phyloP scores from a whole-genome alignment of 768 basidiomycete genomes.

The Hemileccinum impolitum region DNA sequence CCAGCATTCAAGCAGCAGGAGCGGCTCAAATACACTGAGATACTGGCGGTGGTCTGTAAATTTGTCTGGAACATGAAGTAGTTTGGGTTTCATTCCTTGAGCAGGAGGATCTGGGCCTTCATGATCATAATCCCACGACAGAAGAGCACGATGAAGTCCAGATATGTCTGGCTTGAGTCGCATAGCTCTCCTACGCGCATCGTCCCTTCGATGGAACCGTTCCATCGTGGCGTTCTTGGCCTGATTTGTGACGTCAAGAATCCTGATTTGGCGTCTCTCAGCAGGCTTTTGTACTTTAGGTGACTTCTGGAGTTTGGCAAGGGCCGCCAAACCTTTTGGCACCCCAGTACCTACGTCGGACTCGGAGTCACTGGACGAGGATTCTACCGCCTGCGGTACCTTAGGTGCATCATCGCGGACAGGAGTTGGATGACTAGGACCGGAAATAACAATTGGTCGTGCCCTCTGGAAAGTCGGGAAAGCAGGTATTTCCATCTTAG shows the following conservation, averaged over 20 bases:
- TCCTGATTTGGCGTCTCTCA: constrained; percentile 62
- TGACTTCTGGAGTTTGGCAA: constrained; percentile 59
- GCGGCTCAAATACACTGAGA: constrained; percentile 72
- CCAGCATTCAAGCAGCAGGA: constrained; percentile 89
- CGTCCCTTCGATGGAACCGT: constrained; percentile 54
- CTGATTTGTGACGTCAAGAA: constrained; percentile 50
- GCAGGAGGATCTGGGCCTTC: constrained; percentile 59
- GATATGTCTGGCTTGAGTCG: constrained; percentile 83
- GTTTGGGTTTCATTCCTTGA: constrained; percentile 29
- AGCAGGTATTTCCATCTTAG: constrained; percentile 36
- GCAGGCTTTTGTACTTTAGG: constrained; percentile 55
- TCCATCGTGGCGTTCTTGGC: constrained; percentile 44
- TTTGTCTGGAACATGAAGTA: constrained; percentile 53
- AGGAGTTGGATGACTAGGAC: constrained; percentile 31
- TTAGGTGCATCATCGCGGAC: constrained; percentile 9
- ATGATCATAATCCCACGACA: constrained; percentile 87
- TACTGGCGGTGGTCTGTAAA: constrained; percentile 71
- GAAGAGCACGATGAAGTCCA: constrained; percentile 67
- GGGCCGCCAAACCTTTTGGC: constrained; percentile 45
- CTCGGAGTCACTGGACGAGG: constrained; percentile 45
- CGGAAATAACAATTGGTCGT: constrained; percentile 27
- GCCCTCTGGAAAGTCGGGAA: constrained; percentile 44
- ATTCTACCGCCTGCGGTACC: constrained; percentile 7
- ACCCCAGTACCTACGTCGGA: constrained; percentile 45
- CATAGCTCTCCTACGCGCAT: constrained; percentile 55